phyloP scores from a whole-genome alignment of 106 monocot genomes.

The Acorus gramineus region DNA sequence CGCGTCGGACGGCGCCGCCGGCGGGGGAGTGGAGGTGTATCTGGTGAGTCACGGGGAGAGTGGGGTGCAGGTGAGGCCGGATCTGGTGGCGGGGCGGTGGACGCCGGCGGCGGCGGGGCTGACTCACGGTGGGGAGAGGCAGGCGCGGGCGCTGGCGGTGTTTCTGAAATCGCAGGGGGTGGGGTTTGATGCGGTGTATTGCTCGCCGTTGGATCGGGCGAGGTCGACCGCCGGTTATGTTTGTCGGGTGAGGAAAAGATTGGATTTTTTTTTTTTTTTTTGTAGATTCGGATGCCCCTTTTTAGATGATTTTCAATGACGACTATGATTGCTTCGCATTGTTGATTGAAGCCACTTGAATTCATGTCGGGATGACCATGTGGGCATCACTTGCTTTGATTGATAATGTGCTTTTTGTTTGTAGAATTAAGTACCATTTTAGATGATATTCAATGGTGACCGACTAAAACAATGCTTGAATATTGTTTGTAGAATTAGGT shows the following conservation, averaged over 20 bases:
- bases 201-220: constrained; percentile 63
- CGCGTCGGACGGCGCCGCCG: constrained; percentile 4
- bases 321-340: too few relatives aligned
- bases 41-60: constrained; percentile 54
- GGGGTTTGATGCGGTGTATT: constrained; percentile 30
- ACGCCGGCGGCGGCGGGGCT: constrained; percentile 27
- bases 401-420: too few relatives aligned
- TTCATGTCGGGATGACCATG: too few relatives aligned
- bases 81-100: constrained; percentile 63
- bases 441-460: too few relatives aligned
- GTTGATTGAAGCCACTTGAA: too few relatives aligned
- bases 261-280: too few relatives aligned
- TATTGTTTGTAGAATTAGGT: too few relatives aligned
- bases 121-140: constrained; percentile 58
- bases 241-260: constrained; percentile 34
- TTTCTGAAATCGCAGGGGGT: constrained; percentile 52
- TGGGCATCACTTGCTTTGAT: too few relatives aligned
- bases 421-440: too few relatives aligned
- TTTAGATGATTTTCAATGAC: too few relatives aligned
- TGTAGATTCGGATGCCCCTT: too few relatives aligned
- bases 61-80: constrained; percentile 31
- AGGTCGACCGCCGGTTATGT: constrained; percentile 43
- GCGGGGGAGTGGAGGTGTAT: constrained; percentile 23
- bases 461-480: too few relatives aligned
- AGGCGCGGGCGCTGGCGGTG: constrained; percentile 62